Conservation (phyloP, 1,284 basidiomycete genomes). For the Agroathelia rolfsii region DNA sequence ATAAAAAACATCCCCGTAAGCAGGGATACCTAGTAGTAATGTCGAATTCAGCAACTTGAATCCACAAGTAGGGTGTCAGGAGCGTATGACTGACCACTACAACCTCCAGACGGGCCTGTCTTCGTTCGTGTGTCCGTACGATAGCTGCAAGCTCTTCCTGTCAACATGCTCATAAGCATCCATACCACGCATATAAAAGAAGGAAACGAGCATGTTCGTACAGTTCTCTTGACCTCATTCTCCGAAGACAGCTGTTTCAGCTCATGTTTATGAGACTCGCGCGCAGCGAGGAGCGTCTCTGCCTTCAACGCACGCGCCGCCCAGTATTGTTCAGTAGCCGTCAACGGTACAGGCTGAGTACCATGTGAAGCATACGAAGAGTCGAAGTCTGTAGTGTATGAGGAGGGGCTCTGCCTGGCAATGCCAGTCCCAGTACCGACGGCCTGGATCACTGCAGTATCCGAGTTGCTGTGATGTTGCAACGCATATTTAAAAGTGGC, state of each 20-base stretch:
- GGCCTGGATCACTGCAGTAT: too few relatives aligned
- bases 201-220: slow-evolving; percentile 17
- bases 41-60: slow-evolving; percentile 5
- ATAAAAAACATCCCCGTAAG: slow-evolving; percentile 29
- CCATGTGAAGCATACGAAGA: too few relatives aligned
- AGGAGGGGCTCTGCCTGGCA: too few relatives aligned
- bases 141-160: slow-evolving; percentile 34
- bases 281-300: slow-evolving; percentile 42
- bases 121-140: slow-evolving; percentile 30
- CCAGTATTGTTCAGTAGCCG: slow-evolving; percentile 47
- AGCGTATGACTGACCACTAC: slow-evolving; percentile 35
- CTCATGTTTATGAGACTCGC: slow-evolving; percentile 36
- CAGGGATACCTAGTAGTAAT: slow-evolving; percentile 28
- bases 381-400: too few relatives aligned
- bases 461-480: too few relatives aligned
- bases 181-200: slow-evolving; percentile 5
- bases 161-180: slow-evolving; percentile 1
- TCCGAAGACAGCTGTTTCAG: slow-evolving; percentile 27
- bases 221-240: slow-evolving; percentile 37
- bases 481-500: too few relatives aligned
- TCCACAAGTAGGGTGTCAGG: too few relatives aligned
- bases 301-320: slow-evolving; percentile 49
- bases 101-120: slow-evolving; percentile 37
- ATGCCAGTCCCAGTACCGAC: too few relatives aligned
- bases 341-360: slow-evolving; percentile 22